A percentile compares a stretch with the other conserved stretches of the same genome.
phyloP scores from a whole-genome alignment of 768 basidiomycete species.

The Cystobasidium tubakii region DNA sequence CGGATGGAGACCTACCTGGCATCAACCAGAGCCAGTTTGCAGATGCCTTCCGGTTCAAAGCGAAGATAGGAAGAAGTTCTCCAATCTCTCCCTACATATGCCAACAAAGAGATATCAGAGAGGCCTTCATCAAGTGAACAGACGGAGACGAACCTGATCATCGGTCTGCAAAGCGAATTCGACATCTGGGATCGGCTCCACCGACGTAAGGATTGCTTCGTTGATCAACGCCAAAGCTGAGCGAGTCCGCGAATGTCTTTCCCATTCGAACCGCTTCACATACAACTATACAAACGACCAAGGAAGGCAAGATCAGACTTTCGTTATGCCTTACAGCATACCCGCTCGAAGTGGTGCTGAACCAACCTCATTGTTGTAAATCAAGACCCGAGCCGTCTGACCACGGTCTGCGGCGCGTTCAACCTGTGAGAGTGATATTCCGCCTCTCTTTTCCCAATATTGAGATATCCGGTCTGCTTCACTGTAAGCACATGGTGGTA shows the following conservation, averaged over 20 bases:
- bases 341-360: not conserved
- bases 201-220: conserved; percentile 20
- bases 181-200: conserved; percentile 25
- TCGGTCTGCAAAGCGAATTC: conserved; percentile 28
- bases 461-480: conserved; percentile 20
- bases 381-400: conserved; percentile 23
- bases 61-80: conserved; percentile 42
- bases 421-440: conserved; percentile 8
- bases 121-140: not conserved
- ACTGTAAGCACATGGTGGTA: not conserved
- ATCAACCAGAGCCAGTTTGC: conserved; percentile 45
- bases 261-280: conserved; percentile 29
- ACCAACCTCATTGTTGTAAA: conserved; percentile 26
- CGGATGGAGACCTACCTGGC: conserved; percentile 41
- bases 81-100: conserved; percentile 39
- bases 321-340: not conserved
- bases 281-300: not conserved
- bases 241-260: conserved; percentile 20
- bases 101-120: too few relatives aligned
- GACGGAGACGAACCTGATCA: conserved; percentile 7
- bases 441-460: conserved; percentile 28
- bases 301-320: not conserved
- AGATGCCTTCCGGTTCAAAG: conserved; percentile 39
- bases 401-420: not conserved
- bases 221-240: conserved; percentile 26